Percentiles rank a stretch among this genome's conserved stretches.
Conservation (phyloP, 2,329 filamentous ascomycete genomes). For the Cercospora citrullina region DNA sequence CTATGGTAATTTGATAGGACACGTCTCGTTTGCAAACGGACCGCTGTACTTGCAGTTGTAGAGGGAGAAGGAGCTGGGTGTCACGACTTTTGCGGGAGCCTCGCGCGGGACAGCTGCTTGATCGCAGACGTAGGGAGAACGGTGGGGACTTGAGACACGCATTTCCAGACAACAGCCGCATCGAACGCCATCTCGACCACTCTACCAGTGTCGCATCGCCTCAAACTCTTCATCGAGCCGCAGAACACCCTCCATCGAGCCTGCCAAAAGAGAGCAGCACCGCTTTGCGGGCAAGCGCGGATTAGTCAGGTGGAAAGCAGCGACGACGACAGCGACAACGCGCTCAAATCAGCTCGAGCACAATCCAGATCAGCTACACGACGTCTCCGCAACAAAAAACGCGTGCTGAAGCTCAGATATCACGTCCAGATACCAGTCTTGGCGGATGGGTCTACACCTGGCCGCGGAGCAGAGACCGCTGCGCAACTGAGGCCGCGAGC, state of each 20-base stretch:
- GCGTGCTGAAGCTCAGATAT: slow-evolving; percentile 19
- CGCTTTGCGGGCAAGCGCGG: slow-evolving; percentile 6
- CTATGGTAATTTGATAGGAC: neutral
- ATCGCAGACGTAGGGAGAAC: slow-evolving; percentile 10
- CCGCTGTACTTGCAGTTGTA: neutral
- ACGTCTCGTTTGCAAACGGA: neutral
- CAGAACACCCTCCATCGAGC: slow-evolving; percentile 14
- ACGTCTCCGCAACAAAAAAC: slow-evolving; percentile 15
- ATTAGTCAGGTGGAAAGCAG: slow-evolving; percentile 23
- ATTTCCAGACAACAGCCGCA: slow-evolving; percentile 10
- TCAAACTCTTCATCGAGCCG: slow-evolving; percentile 20
- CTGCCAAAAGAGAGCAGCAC: slow-evolving; percentile 9
- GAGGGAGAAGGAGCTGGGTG: neutral
- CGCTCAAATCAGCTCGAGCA: slow-evolving; percentile 10
- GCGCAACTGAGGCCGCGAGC: slow-evolving; percentile 1
- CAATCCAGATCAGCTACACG: slow-evolving; percentile 1
- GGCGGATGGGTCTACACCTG: slow-evolving; percentile 14
- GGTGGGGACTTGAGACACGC: slow-evolving; percentile 13
- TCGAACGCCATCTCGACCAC: slow-evolving; percentile 17
- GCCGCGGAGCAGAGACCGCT: slow-evolving; percentile 18
- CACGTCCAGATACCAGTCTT: slow-evolving; percentile 24
- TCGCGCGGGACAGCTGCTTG: slow-evolving; percentile 4
- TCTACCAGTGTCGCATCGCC: slow-evolving; percentile 21
- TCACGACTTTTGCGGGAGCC: neutral
- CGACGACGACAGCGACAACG: slow-evolving; percentile 21